These are phyloP conservation scores for Chytriomyces hyalinus DNA, from an alignment of 192 early-diverging fungal species.

Conservation along the genomic window DNA sequence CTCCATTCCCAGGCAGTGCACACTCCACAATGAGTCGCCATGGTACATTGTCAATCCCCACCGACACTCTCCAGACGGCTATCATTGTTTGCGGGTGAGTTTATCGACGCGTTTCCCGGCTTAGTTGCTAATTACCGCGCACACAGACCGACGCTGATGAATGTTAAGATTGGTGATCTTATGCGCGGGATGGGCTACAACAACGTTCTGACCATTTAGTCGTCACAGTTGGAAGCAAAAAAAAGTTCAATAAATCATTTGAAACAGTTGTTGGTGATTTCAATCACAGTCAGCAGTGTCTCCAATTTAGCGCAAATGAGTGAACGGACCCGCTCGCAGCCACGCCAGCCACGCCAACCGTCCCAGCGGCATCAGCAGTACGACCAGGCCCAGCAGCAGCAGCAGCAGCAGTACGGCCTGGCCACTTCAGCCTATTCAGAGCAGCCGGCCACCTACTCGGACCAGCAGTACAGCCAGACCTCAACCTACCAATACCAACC, in stretches of 20 bases:
- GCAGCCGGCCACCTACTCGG: not conserved
- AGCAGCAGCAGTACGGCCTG: constrained; percentile 1
- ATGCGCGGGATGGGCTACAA: constrained; percentile 26
- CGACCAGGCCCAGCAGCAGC: not conserved
- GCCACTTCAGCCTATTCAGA: not conserved
- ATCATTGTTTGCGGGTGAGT: constrained; percentile 41
- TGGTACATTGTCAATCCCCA: too few relatives aligned
- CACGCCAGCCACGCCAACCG: too few relatives aligned
- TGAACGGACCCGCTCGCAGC: too few relatives aligned
- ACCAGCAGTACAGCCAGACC: too few relatives aligned
- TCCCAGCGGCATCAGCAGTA: too few relatives aligned
- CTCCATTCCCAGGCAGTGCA: too few relatives aligned
- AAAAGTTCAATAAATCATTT: too few relatives aligned
- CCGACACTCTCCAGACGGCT: not conserved
- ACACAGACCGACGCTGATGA: constrained; percentile 35
- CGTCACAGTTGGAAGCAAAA: too few relatives aligned
- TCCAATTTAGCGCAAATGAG: too few relatives aligned
- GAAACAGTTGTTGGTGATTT: too few relatives aligned
- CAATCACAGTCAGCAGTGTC: too few relatives aligned
- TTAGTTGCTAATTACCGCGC: not conserved
- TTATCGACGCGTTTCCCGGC: not conserved
- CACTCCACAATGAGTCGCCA: too few relatives aligned
- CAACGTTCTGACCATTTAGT: constrained; percentile 12
- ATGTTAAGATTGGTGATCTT: constrained; percentile 28
- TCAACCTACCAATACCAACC: not conserved